Evolutionary conservation across 495 filamentous ascomycete genomes (phyloP).

Genomic region (Tuber umbilicatum): DNA sequence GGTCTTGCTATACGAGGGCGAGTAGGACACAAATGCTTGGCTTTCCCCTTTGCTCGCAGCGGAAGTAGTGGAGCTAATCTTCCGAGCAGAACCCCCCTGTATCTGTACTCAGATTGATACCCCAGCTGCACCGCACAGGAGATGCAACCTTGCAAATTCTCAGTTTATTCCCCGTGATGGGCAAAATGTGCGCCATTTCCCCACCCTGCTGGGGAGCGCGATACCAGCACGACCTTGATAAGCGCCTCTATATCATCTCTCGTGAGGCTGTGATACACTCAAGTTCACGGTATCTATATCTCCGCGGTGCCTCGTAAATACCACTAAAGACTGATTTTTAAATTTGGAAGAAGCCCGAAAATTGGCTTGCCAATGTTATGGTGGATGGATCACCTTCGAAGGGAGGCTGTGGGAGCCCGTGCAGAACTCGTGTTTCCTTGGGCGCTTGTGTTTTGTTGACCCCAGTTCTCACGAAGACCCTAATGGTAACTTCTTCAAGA

Average conservation of each 20-base stretch:
- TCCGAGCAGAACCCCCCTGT: background rate
- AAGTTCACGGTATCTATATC: background rate
- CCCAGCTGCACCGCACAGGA: background rate
- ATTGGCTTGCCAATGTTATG: background rate
- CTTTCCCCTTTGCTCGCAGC: background rate
- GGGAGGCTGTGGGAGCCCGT: background rate
- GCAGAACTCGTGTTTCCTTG: background rate
- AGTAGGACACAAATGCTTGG: background rate
- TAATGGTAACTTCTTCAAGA: background rate
- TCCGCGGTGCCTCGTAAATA: background rate
- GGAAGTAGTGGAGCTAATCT: background rate
- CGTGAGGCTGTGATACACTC: background rate
- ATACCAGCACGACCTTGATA: background rate
- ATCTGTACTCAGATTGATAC: background rate
- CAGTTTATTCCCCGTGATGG: background rate
- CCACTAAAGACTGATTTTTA: background rate
- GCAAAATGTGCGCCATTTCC: background rate
- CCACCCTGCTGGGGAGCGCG: background rate
- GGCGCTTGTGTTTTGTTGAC: slow-evolving; percentile 10
- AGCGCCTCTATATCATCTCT: background rate
- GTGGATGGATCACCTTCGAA: background rate
- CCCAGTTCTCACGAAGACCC: background rate
- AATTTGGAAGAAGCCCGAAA: background rate
- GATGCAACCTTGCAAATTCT: background rate
- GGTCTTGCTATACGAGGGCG: too few species aligned